Conservation (phyloP, 495 filamentous ascomycete genomes). For the Chlorociboria aeruginascens region DNA sequence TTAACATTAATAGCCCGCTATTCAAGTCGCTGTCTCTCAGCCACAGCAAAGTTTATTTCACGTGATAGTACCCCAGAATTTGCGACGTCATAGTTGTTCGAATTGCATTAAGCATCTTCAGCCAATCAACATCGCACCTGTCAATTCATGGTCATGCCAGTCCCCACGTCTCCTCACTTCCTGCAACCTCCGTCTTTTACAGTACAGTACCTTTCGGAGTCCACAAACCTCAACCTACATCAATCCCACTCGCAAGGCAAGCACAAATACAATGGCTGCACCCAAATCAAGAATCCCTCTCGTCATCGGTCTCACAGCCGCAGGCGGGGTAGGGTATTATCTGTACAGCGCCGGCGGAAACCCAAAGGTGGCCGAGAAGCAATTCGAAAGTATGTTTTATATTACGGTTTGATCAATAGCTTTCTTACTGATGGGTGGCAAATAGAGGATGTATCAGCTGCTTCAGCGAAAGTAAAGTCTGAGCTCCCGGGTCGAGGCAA, state of each 20-base stretch:
- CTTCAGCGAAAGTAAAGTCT: conserved; percentile 51
- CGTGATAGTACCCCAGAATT: too few relatives aligned
- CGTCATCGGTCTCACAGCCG: conserved; percentile 49
- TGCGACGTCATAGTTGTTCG: too few relatives aligned
- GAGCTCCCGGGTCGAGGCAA: conserved; percentile 40
- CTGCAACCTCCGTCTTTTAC: conserved; percentile 1
- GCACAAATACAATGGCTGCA: conserved; percentile 28
- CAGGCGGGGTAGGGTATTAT: conserved; percentile 73
- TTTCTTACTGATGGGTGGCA: conserved; percentile 3
- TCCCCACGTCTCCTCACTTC: background rate
- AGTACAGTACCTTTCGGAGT: background rate
- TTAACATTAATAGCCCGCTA: too few relatives aligned
- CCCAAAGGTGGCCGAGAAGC: conserved; percentile 67
- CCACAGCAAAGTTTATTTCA: too few relatives aligned
- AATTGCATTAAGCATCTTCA: background rate
- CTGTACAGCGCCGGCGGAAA: conserved; percentile 78
- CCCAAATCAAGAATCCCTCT: conserved; percentile 36
- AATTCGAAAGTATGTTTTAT: conserved; percentile 59
- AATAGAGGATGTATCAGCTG: conserved; percentile 50
- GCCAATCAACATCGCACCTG: conserved; percentile 10
- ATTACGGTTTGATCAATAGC: background rate
- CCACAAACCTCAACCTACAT: conserved; percentile 2
- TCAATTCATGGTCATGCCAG: background rate
- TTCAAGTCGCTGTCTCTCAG: too few relatives aligned
- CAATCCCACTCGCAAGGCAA: conserved; percentile 4